A percentile compares a stretch with the other conserved stretches of the same genome.
phyloP scores from a whole-genome alignment of 2,329 filamentous ascomycete species.

The Tolypocladium nubicola region DNA sequence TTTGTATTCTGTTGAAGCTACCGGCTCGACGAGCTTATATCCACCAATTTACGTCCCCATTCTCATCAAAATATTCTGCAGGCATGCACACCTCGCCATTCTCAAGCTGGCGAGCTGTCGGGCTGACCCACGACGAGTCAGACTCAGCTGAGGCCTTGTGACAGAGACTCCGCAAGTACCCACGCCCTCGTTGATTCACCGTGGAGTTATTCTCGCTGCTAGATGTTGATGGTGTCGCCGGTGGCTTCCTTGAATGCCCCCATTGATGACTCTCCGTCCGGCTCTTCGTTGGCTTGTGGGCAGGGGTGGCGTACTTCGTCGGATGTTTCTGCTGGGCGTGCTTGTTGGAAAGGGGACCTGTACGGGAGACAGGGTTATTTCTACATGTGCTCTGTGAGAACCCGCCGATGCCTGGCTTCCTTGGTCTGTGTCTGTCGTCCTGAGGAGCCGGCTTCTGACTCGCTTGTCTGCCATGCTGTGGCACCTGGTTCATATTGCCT shows the following conservation, averaged over 20 bases:
- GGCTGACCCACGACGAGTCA: conserved; percentile 10
- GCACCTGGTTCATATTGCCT: neutral
- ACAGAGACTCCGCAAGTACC: neutral
- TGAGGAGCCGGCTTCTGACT: too few relatives aligned
- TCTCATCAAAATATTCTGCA: neutral
- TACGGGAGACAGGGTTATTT: neutral
- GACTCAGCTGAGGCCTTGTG: conserved; percentile 2
- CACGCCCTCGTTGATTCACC: neutral
- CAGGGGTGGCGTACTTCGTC: too few relatives aligned
- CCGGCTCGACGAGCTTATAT: neutral
- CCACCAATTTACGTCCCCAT: neutral
- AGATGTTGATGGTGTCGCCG: neutral
- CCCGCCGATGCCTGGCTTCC: neutral
- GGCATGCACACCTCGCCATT: conserved; percentile 1
- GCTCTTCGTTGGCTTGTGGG: neutral
- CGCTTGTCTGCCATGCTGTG: too few relatives aligned
- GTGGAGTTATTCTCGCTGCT: neutral
- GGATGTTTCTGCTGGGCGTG: too few relatives aligned
- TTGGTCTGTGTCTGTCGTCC: neutral
- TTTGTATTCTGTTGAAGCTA: neutral
- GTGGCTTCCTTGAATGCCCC: neutral
- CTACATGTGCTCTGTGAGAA: neutral
- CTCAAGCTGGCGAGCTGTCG: conserved; percentile 5
- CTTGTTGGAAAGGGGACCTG: too few relatives aligned
- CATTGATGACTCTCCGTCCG: neutral